These are phyloP conservation scores for Penicillium sp. DNA, from an alignment of 2,329 filamentous ascomycete species.

Conservation along the genomic window DNA sequence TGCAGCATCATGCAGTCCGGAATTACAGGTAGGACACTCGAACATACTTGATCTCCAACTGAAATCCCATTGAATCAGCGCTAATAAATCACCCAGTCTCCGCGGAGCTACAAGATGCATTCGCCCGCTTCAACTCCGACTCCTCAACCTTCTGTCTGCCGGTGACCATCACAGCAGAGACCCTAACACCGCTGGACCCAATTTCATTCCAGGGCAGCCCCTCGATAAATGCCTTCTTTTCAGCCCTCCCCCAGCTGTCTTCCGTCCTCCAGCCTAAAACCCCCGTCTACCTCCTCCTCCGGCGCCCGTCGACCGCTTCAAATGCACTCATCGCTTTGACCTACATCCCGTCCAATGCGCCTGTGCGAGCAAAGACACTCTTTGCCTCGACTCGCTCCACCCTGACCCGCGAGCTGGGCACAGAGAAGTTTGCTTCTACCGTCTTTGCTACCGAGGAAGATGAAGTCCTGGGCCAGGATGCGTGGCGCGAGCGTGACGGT, in stretches of 20 bases:
- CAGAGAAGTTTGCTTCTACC: conserved; percentile 58
- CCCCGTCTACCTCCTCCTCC: conserved; percentile 61
- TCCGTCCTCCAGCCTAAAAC: conserved; percentile 53
- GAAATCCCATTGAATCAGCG: not conserved
- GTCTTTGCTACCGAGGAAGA: conserved; percentile 59
- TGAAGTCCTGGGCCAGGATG: conserved; percentile 54
- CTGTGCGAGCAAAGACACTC: conserved; percentile 63
- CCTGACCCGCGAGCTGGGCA: conserved; percentile 58
- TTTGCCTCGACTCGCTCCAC: conserved; percentile 63
- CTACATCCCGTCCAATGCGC: conserved; percentile 61
- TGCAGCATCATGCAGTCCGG: conserved; percentile 46
- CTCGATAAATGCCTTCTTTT: conserved; percentile 47
- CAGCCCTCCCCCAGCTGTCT: conserved; percentile 49
- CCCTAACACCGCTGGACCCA: conserved; percentile 39
- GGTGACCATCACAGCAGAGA: conserved; percentile 45
- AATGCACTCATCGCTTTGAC: conserved; percentile 52
- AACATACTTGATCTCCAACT: not conserved
- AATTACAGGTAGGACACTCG: conserved; percentile 39
- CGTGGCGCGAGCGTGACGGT: conserved; percentile 53
- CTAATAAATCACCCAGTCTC: conserved; percentile 36
- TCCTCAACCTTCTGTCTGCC: conserved; percentile 44
- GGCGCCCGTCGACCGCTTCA: conserved; percentile 38
- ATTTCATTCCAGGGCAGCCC: conserved; percentile 40
- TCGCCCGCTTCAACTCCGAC: conserved; percentile 42
- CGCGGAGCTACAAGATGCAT: conserved; percentile 46